Percentiles rank a stretch among this genome's conserved stretches.
phyloP scores from a whole-genome alignment of 495 filamentous ascomycete species.

The Echria macrotheca region DNA sequence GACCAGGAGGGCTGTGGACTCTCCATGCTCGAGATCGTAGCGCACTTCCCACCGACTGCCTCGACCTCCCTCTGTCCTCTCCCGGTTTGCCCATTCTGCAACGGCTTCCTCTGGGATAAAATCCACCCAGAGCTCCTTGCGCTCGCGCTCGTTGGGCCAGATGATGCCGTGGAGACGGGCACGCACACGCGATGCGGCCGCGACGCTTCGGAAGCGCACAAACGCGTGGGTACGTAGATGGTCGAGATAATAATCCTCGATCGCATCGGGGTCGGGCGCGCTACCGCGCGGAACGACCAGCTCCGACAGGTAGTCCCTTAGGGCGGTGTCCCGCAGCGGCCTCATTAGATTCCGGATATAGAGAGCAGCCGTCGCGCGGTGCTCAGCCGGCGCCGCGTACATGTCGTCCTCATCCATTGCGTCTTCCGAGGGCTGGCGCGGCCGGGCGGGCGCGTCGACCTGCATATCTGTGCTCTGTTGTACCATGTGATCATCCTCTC shows the following conservation, averaged over 20 bases:
- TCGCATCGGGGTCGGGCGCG: constrained; percentile 43
- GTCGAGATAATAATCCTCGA: constrained; percentile 74
- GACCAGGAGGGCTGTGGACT: constrained; percentile 46
- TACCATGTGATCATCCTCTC: background rate
- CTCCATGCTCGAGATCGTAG: constrained; percentile 48
- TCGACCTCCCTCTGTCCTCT: constrained; percentile 49
- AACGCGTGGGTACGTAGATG: constrained; percentile 84
- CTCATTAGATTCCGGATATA: constrained; percentile 93
- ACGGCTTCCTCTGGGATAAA: constrained; percentile 78
- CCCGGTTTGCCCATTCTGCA: constrained; percentile 65
- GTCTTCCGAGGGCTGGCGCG: background rate
- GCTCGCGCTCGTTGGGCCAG: constrained; percentile 82
- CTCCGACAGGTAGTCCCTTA: constrained; percentile 61
- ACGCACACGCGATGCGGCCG: constrained; percentile 74
- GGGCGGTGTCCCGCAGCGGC: constrained; percentile 60
- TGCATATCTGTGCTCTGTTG: background rate
- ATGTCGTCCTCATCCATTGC: constrained; percentile 25
- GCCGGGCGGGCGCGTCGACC: background rate
- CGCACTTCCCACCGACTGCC: constrained; percentile 52
- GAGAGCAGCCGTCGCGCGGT: constrained; percentile 76
- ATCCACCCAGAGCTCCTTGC: constrained; percentile 83
- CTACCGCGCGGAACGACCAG: constrained; percentile 58
- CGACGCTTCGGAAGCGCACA: constrained; percentile 58
- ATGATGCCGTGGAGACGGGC: constrained; percentile 66
- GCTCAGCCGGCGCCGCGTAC: constrained; percentile 60